Base-by-base conservation (phyloP, 495 filamentous ascomycete genomes). In the Aspergillus homomorphus region DNA sequence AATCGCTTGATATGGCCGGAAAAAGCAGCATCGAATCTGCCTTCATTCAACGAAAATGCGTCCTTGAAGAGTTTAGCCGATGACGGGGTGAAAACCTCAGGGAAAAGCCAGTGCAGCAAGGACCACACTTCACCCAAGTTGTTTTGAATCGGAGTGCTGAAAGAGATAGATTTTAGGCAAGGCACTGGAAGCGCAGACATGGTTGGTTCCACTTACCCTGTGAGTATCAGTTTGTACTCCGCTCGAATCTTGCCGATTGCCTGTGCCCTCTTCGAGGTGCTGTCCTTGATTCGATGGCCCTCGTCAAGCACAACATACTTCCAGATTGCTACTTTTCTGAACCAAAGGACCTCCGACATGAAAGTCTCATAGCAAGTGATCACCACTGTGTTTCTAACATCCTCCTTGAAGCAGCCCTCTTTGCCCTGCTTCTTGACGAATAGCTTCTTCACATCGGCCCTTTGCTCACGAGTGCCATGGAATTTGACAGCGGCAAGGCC, bases 341-440 rank as follows among this genome's bases (percentile, higher is more conserved):
- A 84, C 82, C 84, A 87, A 6, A 56, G 54, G 24, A 82, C 72
- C 58, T 89, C 86, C 0, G 74, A 67, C 23, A 76, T 67, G 54
- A 84, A 82, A 0, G 81, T 80, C 55, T 88, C 85, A 58, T 88
- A 88, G 0, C 82, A 86, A 0, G 84, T 87, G 0, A 89, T 69
- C 0, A 89, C 65, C 21, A 87, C 66, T 56, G 38, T 45, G 4
- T 10, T 20, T 10, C 55, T 8, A 6, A 15, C 38, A 12, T 51
- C 19, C 18, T 51, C 33, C 10, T 38, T 38, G 33, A 38, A 38
- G 33, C 33, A 38, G 33, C 33, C 33, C 33, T 38, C 33, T 12
- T 38, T 54, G 19, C 14, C 28, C 15, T 18, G 41, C 18, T 19
- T 43, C 33, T 38, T 38, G 4, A 12, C 8, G 15, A 53, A 19